A percentile compares a stretch with the other conserved stretches of the same genome.
These are phyloP conservation scores for Trypanosoma mega DNA, from an alignment of 208 protist genomes.

Conservation along the genomic window DNA sequence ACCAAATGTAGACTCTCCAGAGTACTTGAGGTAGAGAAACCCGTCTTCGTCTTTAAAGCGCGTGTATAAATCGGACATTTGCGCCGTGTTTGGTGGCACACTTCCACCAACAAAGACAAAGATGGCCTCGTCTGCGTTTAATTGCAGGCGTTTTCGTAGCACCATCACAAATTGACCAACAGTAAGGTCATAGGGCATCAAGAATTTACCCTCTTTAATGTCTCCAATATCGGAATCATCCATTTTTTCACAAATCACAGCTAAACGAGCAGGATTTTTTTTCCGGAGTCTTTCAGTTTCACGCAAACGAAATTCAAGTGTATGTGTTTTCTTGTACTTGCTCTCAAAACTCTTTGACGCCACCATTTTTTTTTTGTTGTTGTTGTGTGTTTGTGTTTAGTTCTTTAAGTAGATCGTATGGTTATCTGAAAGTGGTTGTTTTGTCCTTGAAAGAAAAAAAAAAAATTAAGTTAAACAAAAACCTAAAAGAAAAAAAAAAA, in stretches of 20 bases:
- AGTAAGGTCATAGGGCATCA: constrained; percentile 87
- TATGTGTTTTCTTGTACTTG: constrained; percentile 60
- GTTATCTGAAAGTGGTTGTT: no score
- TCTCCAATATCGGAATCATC: constrained; percentile 85
- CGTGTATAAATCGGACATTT: constrained; percentile 74
- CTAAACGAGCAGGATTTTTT: constrained; percentile 82
- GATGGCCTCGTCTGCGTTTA: constrained; percentile 90
- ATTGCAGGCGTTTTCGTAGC: constrained; percentile 92
- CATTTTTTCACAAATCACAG: constrained; percentile 94
- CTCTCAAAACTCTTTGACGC: constrained; percentile 21
- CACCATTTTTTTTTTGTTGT: constrained; percentile 6
- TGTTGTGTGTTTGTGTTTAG: background rate
- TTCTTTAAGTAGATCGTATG: background rate
- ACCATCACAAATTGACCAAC: constrained; percentile 94
- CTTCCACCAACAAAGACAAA: constrained; percentile 94
- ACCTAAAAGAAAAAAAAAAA: no score
- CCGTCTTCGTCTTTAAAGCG: constrained; percentile 94
- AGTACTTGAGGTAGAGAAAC: constrained; percentile 90
- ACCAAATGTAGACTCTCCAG: constrained; percentile 92
- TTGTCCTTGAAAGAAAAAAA: no score
- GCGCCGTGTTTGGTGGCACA: constrained; percentile 73
- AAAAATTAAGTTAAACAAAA: no score
- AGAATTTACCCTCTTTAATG: constrained; percentile 92
- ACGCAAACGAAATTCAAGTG: constrained; percentile 64
- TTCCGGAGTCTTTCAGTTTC: constrained; percentile 64